Base-by-base conservation (phyloP, 371 early-diverging fungal species). In the Cokeromyces recurvatus region DNA sequence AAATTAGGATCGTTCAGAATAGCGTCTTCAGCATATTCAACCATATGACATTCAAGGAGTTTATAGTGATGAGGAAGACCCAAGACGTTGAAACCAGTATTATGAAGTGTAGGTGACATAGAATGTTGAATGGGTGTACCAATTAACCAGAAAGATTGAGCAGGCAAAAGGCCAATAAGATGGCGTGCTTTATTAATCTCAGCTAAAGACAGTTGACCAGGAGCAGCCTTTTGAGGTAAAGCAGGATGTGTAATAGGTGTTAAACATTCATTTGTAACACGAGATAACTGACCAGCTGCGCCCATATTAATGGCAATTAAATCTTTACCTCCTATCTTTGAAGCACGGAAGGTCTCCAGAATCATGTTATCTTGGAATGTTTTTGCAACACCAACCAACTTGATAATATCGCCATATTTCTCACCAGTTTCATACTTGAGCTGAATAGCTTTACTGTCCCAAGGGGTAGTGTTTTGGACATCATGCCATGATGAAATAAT, bases 221-320 rank as follows among this genome's bases (percentile, higher is more conserved):
- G 95, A 1, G 98, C 98, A 2, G 98, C 96, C 32, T 82, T 79
- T 2, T 70, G 62, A 2, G 92, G 83, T 29, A 96, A 62, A 16
- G 72, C 58, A 23, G 86, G 76, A 59, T 98, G 98, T 0, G 95
- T 96, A 16, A 95, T 92, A 2, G 98, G 98, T 2, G 98, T 95
- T 45, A 95, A 54, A 51, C 79, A 84, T 11, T 78, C 75, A 66
- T 95, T 94, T 36, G 92, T 62, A 1, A 90, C 86, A 36, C 97
- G 87, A 3, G 94, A 90, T 36, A 91, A 65, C 66, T 91, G 94
- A 9, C 97, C 98, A 6, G 68, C 50, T 14, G 79, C 69, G 2
- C 95, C 93, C 98, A 98, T 98, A 67, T 95, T 93, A 48, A 96
- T 76, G 1, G 94, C 90, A 58, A 98, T 96, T 47, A 95, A 46